A percentile compares a stretch with the other conserved stretches of the same genome.
Evolutionary conservation across 208 protist species (phyloP).

Genomic region (Trypanosoma congolense): DNA sequence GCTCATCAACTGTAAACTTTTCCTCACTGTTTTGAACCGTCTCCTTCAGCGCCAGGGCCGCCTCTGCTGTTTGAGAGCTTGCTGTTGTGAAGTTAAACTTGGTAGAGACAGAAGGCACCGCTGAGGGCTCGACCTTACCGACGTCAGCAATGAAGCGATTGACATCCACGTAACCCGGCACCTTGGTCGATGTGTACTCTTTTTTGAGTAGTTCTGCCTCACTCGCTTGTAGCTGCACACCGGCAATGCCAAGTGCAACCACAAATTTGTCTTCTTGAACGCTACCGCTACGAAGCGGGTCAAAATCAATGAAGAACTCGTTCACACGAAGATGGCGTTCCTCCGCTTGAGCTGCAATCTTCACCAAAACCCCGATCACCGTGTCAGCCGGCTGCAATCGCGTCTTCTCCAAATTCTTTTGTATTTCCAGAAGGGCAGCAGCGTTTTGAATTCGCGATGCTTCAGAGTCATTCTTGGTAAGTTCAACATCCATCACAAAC

Average conservation of each 20-base stretch:
- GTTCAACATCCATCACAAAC: conserved; percentile 85
- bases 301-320: conserved; percentile 80
- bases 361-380: conserved; percentile 37
- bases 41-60: conserved; percentile 5
- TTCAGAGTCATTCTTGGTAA: conserved; percentile 23
- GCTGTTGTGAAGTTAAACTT: conserved; percentile 15
- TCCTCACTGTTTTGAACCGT: conserved; percentile 1
- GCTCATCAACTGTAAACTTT: conserved; percentile 25
- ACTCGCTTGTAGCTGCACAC: conserved; percentile 32
- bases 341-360: conserved; percentile 50
- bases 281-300: conserved; percentile 63
- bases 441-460: conserved; percentile 3
- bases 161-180: conserved; percentile 34
- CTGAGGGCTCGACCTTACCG: conserved; percentile 28
- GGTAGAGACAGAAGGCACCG: conserved; percentile 14
- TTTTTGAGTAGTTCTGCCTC: conserved; percentile 41
- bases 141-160: conserved; percentile 34
- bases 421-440: conserved; percentile 8
- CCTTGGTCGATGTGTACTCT: conserved; percentile 33
- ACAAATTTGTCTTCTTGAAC: conserved; percentile 54
- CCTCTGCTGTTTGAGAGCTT: not conserved
- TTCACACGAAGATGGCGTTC: conserved; percentile 49
- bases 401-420: conserved; percentile 12
- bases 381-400: conserved; percentile 20
- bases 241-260: conserved; percentile 63